A percentile compares a stretch with the other conserved stretches of the same genome.
These are phyloP conservation scores for Didymella pinodella DNA, from an alignment of 2,329 filamentous ascomycete genomes.

Conservation along the genomic window DNA sequence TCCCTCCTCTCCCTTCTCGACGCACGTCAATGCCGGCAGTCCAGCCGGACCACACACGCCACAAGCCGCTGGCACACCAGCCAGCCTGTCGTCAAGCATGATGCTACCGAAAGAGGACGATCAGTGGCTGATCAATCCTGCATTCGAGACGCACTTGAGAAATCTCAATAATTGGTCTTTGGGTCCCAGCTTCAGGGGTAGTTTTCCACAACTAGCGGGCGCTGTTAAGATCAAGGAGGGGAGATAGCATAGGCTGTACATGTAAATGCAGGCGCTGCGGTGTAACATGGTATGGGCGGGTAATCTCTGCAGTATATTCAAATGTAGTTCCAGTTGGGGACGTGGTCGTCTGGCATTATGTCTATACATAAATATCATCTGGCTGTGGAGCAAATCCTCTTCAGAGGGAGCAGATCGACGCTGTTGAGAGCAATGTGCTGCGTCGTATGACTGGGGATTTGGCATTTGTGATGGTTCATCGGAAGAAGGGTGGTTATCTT, in stretches of 20 bases:
- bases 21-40: constrained; percentile 40
- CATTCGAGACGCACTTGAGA: constrained; percentile 81
- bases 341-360: no score
- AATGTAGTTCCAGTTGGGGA: no score
- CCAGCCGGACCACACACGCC: constrained; percentile 38
- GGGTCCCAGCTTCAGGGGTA: constrained; percentile 71
- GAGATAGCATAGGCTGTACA: constrained; percentile 16
- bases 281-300: no score
- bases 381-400: no score
- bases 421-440: neutral
- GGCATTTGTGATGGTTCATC: neutral
- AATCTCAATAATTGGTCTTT: constrained; percentile 83
- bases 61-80: constrained; percentile 32
- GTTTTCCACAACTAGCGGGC: constrained; percentile 65
- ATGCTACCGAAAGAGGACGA: constrained; percentile 52
- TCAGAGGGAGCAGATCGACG: neutral
- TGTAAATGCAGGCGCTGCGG: neutral
- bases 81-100: constrained; percentile 14
- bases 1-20: constrained; percentile 41
- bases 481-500: neutral
- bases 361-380: no score
- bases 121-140: constrained; percentile 82
- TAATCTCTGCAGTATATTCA: no score
- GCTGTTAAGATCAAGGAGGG: constrained; percentile 46
- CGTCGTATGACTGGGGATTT: neutral